Evolutionary conservation across 352 stramenopile genomes (phyloP).

Genomic region (Phytophthora kernoviae): DNA sequence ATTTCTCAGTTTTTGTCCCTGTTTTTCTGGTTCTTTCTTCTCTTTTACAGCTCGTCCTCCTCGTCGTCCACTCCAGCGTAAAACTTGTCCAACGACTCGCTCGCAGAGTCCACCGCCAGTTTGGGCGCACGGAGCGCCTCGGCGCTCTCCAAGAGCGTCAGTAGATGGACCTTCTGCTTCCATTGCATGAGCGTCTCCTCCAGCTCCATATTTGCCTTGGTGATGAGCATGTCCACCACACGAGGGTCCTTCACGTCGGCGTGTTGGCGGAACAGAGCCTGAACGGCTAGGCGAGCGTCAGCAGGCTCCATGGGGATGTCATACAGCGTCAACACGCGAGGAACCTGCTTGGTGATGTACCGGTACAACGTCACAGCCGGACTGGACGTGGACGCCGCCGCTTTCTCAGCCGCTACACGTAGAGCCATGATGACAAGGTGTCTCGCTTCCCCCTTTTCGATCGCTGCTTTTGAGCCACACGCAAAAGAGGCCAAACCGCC

Average conservation of each 20-base stretch:
- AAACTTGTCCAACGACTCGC: conserved; percentile 82
- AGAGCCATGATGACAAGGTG: conserved; percentile 63
- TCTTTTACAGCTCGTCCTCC: conserved; percentile 54
- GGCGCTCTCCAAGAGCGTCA: conserved; percentile 81
- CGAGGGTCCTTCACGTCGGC: conserved; percentile 93
- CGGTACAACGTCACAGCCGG: conserved; percentile 88
- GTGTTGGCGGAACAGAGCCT: conserved; percentile 95
- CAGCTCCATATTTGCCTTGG: conserved; percentile 98
- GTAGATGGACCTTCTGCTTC: conserved; percentile 97
- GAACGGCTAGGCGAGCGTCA: conserved; percentile 89
- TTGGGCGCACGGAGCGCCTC: conserved; percentile 56
- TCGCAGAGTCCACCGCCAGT: conserved; percentile 42
- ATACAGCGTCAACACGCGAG: conserved; percentile 97
- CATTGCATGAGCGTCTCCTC: conserved; percentile 98
- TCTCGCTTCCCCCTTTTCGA: not conserved
- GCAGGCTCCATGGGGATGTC: conserved; percentile 95
- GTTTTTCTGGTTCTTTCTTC: conserved; percentile 2
- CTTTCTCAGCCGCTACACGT: conserved; percentile 76
- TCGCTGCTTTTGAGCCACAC: conserved; percentile 1
- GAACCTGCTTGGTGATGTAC: conserved; percentile 92
- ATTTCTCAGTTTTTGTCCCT: not conserved
- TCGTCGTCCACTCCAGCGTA: conserved; percentile 80
- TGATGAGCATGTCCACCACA: conserved; percentile 96
- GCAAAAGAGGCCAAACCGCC: not conserved
- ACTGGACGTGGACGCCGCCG: conserved; percentile 49